Evolutionary conservation across 306 rosid species (phyloP).

Genomic region (Nissolia schottii): DNA sequence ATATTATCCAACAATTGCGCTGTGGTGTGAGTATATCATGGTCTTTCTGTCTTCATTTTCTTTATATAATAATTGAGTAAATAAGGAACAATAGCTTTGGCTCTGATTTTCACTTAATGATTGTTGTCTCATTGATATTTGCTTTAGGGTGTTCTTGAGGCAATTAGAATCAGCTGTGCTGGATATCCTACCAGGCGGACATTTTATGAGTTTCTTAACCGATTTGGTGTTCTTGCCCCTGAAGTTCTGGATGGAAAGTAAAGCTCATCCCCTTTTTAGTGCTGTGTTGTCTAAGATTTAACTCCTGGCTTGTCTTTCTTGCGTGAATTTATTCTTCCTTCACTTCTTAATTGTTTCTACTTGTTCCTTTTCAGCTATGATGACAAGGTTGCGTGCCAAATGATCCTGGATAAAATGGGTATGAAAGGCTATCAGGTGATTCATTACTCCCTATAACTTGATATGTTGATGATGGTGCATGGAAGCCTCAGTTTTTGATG

Average conservation of each 20-base stretch:
- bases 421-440: constrained; percentile 97
- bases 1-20: constrained; percentile 91
- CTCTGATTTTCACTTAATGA: constrained; percentile 4
- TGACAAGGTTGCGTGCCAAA: constrained; percentile 86
- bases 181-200: constrained; percentile 98
- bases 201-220: constrained; percentile 91
- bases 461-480: constrained; percentile 19
- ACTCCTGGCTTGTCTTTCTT: constrained; percentile 6
- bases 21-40: constrained; percentile 88
- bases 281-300: not conserved
- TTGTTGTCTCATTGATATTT: constrained; percentile 25
- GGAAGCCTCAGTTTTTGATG: constrained; percentile 12
- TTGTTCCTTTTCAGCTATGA: constrained; percentile 66
- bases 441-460: constrained; percentile 22
- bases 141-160: constrained; percentile 98
- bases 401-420: constrained; percentile 87
- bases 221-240: constrained; percentile 98
- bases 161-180: constrained; percentile 99
- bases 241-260: constrained; percentile 96
- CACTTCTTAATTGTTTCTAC: constrained; percentile 16
- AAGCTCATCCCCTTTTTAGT: constrained; percentile 31
- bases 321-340: not conserved
- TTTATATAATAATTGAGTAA: constrained; percentile 16
- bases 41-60: constrained; percentile 22
- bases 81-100: constrained; percentile 7